Evolutionary conservation across 2,329 filamentous ascomycete species (phyloP).

Genomic region (Fusarium bulbicola): DNA sequence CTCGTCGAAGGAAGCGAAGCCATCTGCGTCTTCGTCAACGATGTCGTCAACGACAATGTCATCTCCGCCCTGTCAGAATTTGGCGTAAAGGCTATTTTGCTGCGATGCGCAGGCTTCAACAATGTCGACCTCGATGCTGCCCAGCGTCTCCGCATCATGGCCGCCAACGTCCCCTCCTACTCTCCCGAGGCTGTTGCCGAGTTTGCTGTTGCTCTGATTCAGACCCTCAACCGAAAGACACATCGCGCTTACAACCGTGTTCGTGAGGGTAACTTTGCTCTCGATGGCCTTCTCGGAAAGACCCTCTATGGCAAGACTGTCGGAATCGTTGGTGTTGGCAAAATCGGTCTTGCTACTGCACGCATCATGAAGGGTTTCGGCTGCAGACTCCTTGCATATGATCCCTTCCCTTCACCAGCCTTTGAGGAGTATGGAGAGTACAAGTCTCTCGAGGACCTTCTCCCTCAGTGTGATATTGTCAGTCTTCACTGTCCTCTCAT

Average conservation of each 20-base stretch:
- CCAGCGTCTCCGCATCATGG: constrained; percentile 63
- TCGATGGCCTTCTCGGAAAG: constrained; percentile 69
- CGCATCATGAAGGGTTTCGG: constrained; percentile 72
- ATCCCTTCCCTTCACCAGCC: constrained; percentile 61
- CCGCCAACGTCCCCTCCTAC: constrained; percentile 74
- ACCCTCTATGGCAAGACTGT: constrained; percentile 73
- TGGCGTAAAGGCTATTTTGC: constrained; percentile 67
- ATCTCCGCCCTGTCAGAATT: constrained; percentile 58
- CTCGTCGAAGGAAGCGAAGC: constrained; percentile 63
- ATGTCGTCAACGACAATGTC: constrained; percentile 61
- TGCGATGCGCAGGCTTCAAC: constrained; percentile 76
- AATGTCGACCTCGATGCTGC: constrained; percentile 70
- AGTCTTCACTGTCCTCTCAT: constrained; percentile 74
- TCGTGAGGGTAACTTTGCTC: constrained; percentile 73
- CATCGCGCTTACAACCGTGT: constrained; percentile 75
- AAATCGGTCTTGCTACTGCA: constrained; percentile 70
- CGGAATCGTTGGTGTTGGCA: constrained; percentile 71
- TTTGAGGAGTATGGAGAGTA: constrained; percentile 63
- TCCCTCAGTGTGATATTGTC: constrained; percentile 67
- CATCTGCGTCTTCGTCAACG: constrained; percentile 76
- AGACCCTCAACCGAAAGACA: constrained; percentile 73
- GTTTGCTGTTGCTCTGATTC: constrained; percentile 72
- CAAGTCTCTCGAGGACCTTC: constrained; percentile 61
- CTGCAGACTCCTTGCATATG: constrained; percentile 68
- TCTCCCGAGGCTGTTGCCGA: constrained; percentile 76